Conservation (phyloP, 805 yeast species). For the Candida corydali region DNA sequence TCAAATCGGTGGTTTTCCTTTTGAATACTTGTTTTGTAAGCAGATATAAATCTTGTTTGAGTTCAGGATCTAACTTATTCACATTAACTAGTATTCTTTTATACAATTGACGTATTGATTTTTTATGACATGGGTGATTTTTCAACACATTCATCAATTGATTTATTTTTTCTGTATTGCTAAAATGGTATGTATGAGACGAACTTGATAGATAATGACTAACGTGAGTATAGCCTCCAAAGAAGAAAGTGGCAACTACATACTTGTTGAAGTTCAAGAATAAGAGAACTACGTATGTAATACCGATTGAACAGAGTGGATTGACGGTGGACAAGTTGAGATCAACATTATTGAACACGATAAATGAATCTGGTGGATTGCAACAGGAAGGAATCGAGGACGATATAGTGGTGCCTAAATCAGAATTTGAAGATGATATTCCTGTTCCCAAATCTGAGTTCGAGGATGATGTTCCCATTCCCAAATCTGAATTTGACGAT, state of each 20-base stretch:
- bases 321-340: conserved; percentile 13
- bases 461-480: conserved; percentile 3
- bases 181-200: conserved; percentile 13
- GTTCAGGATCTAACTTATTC: background rate
- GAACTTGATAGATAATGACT: too few species aligned
- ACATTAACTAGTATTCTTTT: conserved; percentile 9
- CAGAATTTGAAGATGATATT: conserved; percentile 30
- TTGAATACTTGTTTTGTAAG: background rate
- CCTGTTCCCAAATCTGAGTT: conserved; percentile 11
- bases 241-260: conserved; percentile 10
- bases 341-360: conserved; percentile 28
- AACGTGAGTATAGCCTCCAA: conserved; percentile 19
- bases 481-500: too few species aligned
- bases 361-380: conserved; percentile 49
- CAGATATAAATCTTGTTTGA: background rate
- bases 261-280: conserved; percentile 36
- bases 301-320: conserved; percentile 18
- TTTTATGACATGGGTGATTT: conserved; percentile 1
- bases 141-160: conserved; percentile 4
- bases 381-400: conserved; percentile 21
- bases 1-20: background rate
- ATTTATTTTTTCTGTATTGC: too few species aligned
- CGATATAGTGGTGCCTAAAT: conserved; percentile 35
- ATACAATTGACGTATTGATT: conserved; percentile 11
- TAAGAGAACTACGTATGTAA: conserved; percentile 24